Evolutionary conservation across 2,329 filamentous ascomycete species (phyloP), one percentile per base, ranked within the genome.

Genomic region (Emericellopsis atlantica): DNA sequence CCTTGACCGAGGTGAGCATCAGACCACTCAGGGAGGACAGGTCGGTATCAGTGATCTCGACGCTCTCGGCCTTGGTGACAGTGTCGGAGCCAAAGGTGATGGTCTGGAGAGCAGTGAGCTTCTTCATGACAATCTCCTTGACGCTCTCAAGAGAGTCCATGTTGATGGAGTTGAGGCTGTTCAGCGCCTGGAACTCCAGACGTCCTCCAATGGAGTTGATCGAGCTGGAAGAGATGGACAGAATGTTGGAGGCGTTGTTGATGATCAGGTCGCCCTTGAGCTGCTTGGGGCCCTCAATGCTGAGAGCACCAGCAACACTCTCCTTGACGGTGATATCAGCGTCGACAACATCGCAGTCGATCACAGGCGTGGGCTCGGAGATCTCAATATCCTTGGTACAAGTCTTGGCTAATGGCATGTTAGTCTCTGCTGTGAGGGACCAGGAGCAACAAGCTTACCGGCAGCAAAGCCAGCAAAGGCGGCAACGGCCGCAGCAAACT

Each of bases 11-110:
- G 48, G 76, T 64, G 48, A 96, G 72, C 59, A 87, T 83, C 59
- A 98, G 84, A 56, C 87, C 88, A 49, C 81, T 71, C 45, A 98
- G 75, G 49, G 74, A 78, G 59, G 69, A 74, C 51, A 98, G 76
- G 62, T 81, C 79, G 39, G 92, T 98, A 70, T 98, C 92, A 64
- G 79, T 75, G 59, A 98, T 89, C 51, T 67, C 64, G 51, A 98
- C 74, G 47, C 66, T 73, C 48, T 65, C 66, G 45, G 84, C 84
- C 59, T 77, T 67, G 52, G 72, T 77, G 53, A 96, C 70, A 54
- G 70, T 68, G 12, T 64, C 54, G 43, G 61, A 66, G 48, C 69
- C 70, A 49, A 77, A 69, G 31, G 60, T 63, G 31, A 74, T 52
- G 36, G 52, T 50, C 44, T 64, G 74, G 58, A 68, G 72, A 56